phyloP scores from a whole-genome alignment of 257 asterid species.

The Nicotiana sylvestris region DNA sequence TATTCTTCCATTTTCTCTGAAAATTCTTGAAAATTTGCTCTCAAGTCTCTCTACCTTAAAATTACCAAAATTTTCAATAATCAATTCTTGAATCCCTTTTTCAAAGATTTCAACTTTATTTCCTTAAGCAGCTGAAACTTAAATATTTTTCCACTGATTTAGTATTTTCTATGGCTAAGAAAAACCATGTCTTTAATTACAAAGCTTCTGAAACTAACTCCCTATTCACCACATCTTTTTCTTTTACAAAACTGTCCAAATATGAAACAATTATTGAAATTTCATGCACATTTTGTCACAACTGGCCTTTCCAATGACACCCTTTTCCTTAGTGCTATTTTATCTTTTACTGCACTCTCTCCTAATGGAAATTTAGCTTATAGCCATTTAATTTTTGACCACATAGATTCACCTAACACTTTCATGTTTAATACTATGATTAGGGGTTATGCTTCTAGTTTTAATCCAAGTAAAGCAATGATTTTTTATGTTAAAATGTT shows the following conservation, averaged over 20 bases:
- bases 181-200: conserved; percentile 9
- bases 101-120: background rate
- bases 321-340: conserved; percentile 18
- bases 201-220: conserved; percentile 11
- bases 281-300: conserved; percentile 22
- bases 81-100: background rate
- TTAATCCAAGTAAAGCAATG: conserved; percentile 1
- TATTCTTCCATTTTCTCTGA: too few relatives aligned
- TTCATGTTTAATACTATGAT: conserved; percentile 28
- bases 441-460: conserved; percentile 20
- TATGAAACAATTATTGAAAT: conserved; percentile 7
- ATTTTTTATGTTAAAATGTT: conserved; percentile 17
- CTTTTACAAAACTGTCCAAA: conserved; percentile 15
- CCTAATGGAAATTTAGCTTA: conserved; percentile 18
- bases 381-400: conserved; percentile 16
- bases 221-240: conserved; percentile 13
- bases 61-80: too few relatives aligned
- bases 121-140: background rate
- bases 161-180: background rate
- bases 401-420: conserved; percentile 10
- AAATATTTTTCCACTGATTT: too few relatives aligned
- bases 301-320: conserved; percentile 15
- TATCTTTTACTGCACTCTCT: conserved; percentile 17
- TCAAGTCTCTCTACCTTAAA: background rate
- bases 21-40: too few relatives aligned